Percentiles rank a stretch among this genome's conserved stretches.
Evolutionary conservation across 148 eudicot species (phyloP).

Genomic region (Rhododendron ovatum): DNA sequence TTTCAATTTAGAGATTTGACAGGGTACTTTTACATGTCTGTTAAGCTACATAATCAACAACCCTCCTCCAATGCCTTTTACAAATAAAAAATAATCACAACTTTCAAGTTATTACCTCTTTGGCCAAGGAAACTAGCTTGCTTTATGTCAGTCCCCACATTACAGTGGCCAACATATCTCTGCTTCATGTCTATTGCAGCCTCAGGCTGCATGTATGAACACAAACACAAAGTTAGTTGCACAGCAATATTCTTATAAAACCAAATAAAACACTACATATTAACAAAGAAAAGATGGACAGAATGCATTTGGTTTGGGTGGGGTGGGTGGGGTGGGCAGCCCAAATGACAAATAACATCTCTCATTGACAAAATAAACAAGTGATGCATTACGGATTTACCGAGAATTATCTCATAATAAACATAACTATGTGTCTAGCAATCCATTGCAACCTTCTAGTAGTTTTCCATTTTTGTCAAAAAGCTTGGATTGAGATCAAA

Average conservation of each 20-base stretch:
- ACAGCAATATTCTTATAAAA: background rate
- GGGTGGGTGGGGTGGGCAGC: background rate
- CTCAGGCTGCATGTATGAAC: slow-evolving; percentile 57
- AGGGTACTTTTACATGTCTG: background rate
- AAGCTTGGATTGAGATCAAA: background rate
- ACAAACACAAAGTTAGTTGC: slow-evolving; percentile 17
- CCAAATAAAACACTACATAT: background rate
- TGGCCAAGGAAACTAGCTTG: slow-evolving; percentile 97
- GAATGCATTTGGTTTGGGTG: background rate
- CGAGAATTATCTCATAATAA: background rate
- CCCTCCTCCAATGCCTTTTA: background rate
- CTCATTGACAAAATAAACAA: background rate
- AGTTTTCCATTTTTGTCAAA: background rate
- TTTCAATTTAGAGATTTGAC: background rate
- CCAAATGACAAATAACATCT: background rate
- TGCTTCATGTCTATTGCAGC: slow-evolving; percentile 79
- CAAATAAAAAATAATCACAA: background rate
- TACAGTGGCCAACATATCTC: slow-evolving; percentile 91
- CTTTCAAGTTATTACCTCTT: slow-evolving; percentile 42
- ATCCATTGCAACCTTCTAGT: background rate
- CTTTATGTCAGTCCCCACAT: slow-evolving; percentile 93
- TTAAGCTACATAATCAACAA: background rate
- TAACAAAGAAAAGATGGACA: background rate
- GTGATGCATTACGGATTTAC: background rate
- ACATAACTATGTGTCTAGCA: background rate